Evolutionary conservation across 768 basidiomycete genomes (phyloP).

Genomic region (Pulveroboletus sp.): DNA sequence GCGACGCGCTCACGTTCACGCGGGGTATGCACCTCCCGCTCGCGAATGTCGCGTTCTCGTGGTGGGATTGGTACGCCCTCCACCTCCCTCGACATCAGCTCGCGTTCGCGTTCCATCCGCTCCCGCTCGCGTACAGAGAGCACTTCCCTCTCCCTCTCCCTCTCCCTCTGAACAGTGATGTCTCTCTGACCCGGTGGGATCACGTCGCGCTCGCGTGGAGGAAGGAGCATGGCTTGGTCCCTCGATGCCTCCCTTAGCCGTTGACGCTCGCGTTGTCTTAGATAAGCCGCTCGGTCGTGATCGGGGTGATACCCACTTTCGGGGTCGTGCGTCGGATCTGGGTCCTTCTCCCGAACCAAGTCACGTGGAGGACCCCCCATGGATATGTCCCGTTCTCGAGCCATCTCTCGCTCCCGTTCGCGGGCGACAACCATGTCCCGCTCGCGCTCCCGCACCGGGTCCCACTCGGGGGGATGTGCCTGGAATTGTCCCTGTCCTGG

Average conservation of each 20-base stretch:
- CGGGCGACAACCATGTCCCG: constrained; percentile 13
- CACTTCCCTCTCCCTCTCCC: constrained; percentile 24
- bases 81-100: constrained; percentile 19
- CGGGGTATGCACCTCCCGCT: constrained; percentile 26
- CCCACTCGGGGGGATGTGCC: constrained; percentile 27
- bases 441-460: constrained; percentile 22
- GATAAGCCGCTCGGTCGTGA: constrained; percentile 19
- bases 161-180: constrained; percentile 22
- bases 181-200: constrained; percentile 15
- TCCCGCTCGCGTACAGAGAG: constrained; percentile 19
- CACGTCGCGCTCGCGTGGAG: constrained; percentile 19
- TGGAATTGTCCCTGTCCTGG: constrained; percentile 33
- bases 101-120: constrained; percentile 22
- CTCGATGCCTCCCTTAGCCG: constrained; percentile 15
- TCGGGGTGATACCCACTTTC: constrained; percentile 22
- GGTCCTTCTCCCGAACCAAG: constrained; percentile 20
- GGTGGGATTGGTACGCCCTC: constrained; percentile 18
- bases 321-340: constrained; percentile 22
- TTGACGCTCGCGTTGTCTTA: constrained; percentile 24
- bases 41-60: constrained; percentile 25
- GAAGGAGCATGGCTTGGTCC: constrained; percentile 16
- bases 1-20: constrained; percentile 26
- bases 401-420: constrained; percentile 24
- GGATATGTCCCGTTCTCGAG: constrained; percentile 21
- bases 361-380: constrained; percentile 23